Base-by-base conservation (phyloP, 768 basidiomycete genomes). In the Steccherinum ochraceum region DNA sequence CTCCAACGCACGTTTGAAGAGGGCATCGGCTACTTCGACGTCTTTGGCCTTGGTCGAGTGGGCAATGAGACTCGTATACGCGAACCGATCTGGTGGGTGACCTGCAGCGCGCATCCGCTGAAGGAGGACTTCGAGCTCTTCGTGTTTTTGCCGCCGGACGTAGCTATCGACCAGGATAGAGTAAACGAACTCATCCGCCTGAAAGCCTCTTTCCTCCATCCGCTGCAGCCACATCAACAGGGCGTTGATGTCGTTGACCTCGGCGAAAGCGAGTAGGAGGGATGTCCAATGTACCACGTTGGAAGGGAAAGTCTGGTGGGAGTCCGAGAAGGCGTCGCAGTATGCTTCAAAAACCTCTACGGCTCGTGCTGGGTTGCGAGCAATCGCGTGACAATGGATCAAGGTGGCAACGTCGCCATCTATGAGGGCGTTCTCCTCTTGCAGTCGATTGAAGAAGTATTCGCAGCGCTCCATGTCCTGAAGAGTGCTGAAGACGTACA, bases 41-140 rank as follows among this genome's bases (percentile, higher is more conserved):
- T 93, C 87, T 50, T 73, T 72, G 43, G 78, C 73, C 45, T 73
- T 69, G 10, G 84, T 83, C 30, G 90, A 78, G 52, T 83, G 70
- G n/a, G 75, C 67, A 56, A 93, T 76, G 51, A 91, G 69, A 5
- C 73, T 76, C 10, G 84, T 87, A 62, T 88, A 93, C 10, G 80
- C 70, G 35, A 75, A 68, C 4, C 55, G 60, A 45, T 77, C 74
- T 5, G 83, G 81, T 30, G 58, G 49, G 18, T 82, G 49, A 1
- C 75, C 72, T 3, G 70, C 67, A 2, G 62, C 56, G 43, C 76
- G 75, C 87, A 94, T 88, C 62, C 83, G 75, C 27, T 77, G 63
- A 51, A 89, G 69, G 4, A 83, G 63, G n/a, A 83, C 55, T 52
- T 86, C 82, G 13, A 78, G 80, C 12, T 71, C 70, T 35, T 65